phyloP scores from a whole-genome alignment of 805 yeast species.

The Ogataea methanolica region DNA sequence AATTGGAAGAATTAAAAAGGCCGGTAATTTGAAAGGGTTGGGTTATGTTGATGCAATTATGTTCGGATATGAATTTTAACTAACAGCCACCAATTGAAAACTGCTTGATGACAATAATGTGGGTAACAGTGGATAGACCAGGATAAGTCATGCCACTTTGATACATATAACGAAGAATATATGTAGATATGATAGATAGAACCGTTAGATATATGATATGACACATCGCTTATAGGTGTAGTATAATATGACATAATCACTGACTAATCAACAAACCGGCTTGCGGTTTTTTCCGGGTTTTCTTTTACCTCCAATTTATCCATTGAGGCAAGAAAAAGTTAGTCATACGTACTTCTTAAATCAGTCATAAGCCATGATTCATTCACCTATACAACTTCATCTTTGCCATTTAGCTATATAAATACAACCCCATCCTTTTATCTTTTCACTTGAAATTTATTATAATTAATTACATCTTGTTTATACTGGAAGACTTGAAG shows the following conservation, averaged over 20 bases:
- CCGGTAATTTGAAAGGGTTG: constrained; percentile 65
- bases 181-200: too few relatives aligned
- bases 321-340: background rate
- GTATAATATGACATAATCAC: too few relatives aligned
- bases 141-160: too few relatives aligned
- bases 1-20: constrained; percentile 72
- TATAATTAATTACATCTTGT: background rate
- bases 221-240: too few relatives aligned
- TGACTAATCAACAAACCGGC: too few relatives aligned
- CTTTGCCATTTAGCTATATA: background rate
- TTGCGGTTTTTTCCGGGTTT: too few relatives aligned
- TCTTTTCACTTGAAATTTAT: background rate
- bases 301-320: too few relatives aligned
- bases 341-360: background rate
- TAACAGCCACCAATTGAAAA: background rate
- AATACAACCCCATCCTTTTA: background rate
- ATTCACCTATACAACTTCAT: too few relatives aligned
- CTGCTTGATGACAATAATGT: background rate
- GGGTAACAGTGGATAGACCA: too few relatives aligned
- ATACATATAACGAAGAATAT: too few relatives aligned
- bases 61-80: constrained; percentile 53
- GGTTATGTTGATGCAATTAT: constrained; percentile 71
- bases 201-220: too few relatives aligned
- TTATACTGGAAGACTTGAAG: constrained; percentile 9
- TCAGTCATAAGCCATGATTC: background rate